phyloP scores from a whole-genome alignment of 2,329 filamentous ascomycete genomes.

The Aspergillus aculeatinus region DNA sequence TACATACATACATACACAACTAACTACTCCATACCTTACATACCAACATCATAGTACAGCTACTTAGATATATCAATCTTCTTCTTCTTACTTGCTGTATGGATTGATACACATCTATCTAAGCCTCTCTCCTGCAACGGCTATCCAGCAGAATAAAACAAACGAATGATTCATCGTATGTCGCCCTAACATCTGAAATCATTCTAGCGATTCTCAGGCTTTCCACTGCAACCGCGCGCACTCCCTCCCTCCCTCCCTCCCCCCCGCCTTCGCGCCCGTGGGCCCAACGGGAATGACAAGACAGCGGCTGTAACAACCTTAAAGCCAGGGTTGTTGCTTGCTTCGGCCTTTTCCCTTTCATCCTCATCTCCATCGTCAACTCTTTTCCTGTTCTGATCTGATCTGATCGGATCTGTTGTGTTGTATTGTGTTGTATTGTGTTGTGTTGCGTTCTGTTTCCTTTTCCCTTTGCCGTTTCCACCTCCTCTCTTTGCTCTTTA shows the following conservation, averaged over 20 bases:
- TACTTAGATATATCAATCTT: no score
- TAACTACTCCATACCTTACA: no score
- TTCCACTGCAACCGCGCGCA: conserved; percentile 2
- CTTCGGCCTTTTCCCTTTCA: not conserved
- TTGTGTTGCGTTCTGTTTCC: not conserved
- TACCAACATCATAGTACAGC: no score
- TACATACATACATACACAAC: no score
- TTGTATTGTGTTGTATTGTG: not conserved
- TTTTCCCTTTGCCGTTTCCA: not conserved
- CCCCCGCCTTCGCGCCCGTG: conserved; percentile 25
- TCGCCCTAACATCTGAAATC: not conserved
- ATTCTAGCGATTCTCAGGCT: conserved; percentile 1
- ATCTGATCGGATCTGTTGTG: no score
- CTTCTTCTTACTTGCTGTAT: no score
- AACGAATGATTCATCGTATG: not conserved
- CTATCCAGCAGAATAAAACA: not conserved
- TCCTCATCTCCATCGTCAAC: not conserved
- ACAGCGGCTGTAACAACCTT: conserved; percentile 28
- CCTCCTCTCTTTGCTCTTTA: not conserved
- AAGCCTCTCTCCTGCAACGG: no score
- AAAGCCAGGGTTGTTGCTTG: conserved; percentile 15
- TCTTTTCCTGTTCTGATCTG: not conserved
- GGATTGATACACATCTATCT: no score
- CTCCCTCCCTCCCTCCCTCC: conserved; percentile 1
- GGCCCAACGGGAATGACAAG: conserved; percentile 24